phyloP scores from a whole-genome alignment of 495 filamentous ascomycete genomes.

The Talaromyces wortmannii region DNA sequence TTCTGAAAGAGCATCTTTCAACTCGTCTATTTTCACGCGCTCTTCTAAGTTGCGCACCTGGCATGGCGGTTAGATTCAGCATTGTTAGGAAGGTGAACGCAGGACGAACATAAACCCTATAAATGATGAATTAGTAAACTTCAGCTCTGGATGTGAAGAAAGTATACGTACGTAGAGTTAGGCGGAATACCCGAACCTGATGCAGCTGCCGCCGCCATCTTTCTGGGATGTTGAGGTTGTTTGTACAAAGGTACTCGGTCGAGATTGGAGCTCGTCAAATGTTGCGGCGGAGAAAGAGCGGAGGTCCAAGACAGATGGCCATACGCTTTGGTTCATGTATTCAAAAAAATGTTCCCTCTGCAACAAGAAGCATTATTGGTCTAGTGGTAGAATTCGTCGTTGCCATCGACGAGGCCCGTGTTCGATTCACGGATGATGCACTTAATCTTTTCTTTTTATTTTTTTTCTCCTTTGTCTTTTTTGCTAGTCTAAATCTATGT shows the following conservation, averaged over 20 bases:
- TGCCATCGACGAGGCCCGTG: conserved; percentile 54
- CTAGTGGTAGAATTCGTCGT: conserved; percentile 57
- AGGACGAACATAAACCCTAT: conserved; percentile 46
- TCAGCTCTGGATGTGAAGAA: not conserved
- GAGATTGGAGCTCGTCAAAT: not conserved
- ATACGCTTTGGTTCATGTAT: too few species aligned
- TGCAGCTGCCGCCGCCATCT: conserved; percentile 28
- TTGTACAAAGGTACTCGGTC: not conserved
- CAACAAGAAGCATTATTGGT: conserved; percentile 39
- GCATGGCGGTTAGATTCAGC: conserved; percentile 6
- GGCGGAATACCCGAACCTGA: conserved; percentile 25
- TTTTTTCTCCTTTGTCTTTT: not conserved
- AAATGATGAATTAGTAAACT: conserved; percentile 15
- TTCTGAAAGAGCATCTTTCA: conserved; percentile 66
- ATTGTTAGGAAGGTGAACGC: conserved; percentile 9
- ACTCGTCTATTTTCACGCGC: conserved; percentile 71
- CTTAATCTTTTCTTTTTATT: conserved; percentile 12
- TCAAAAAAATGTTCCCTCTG: not conserved
- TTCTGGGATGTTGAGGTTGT: not conserved
- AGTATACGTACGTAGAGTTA: conserved; percentile 40
- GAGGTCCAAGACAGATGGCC: not conserved
- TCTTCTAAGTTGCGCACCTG: conserved; percentile 92
- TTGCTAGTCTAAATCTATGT: not conserved
- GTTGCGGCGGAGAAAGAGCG: not conserved
- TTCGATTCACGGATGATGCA: conserved; percentile 55